Conservation (phyloP, 2,329 filamentous ascomycete genomes). For the Ceratocystis cacaofunesta region DNA sequence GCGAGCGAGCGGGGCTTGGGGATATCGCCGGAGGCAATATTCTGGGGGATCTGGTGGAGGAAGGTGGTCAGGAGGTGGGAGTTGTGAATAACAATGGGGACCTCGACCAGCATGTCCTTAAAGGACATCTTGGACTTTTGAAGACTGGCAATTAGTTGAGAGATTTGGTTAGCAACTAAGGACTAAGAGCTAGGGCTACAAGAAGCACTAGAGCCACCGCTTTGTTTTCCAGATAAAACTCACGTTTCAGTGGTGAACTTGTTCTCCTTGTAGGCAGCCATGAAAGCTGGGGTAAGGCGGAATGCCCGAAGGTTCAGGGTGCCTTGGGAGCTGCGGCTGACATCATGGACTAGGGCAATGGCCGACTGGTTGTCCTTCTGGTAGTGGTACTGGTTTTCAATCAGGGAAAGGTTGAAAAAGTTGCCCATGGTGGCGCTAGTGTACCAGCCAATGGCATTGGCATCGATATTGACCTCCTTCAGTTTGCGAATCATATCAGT, state of each 20-base stretch:
- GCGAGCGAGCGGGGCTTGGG: constrained; percentile 65
- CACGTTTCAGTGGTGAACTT: constrained; percentile 97
- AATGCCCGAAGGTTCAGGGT: constrained; percentile 81
- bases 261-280: constrained; percentile 84
- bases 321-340: constrained; percentile 87
- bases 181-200: not conserved
- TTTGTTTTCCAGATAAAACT: constrained; percentile 22
- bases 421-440: constrained; percentile 98
- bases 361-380: constrained; percentile 88
- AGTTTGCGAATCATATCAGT: constrained; percentile 94
- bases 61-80: constrained; percentile 92
- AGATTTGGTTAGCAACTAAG: constrained; percentile 7
- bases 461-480: constrained; percentile 94
- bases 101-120: constrained; percentile 83
- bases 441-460: constrained; percentile 97
- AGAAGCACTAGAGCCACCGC: not conserved
- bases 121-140: constrained; percentile 89
- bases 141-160: constrained; percentile 40
- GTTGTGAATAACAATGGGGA: constrained; percentile 85
- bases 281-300: constrained; percentile 73
- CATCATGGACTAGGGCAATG: constrained; percentile 83
- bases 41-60: constrained; percentile 74
- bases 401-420: constrained; percentile 85
- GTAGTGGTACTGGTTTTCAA: constrained; percentile 97
- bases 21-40: constrained; percentile 41